Base-by-base conservation (phyloP, 495 filamentous ascomycete genomes). In the Lophium mytilinum region DNA sequence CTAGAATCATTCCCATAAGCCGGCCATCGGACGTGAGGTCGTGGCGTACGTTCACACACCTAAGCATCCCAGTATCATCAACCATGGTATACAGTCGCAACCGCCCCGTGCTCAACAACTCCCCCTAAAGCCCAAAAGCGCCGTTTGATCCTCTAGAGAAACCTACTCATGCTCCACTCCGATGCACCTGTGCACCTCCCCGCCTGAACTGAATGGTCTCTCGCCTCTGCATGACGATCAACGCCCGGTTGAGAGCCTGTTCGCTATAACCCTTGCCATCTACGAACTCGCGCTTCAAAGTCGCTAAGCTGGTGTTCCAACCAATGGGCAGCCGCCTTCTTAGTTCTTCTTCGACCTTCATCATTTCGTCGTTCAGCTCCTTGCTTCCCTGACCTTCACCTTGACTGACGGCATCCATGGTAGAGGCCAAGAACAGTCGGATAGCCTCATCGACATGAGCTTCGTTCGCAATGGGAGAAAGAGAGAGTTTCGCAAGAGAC, bases 381-480 rank as follows among this genome's bases (percentile, higher is more conserved):
- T 85, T 85, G 71, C 80, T 88, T 46, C 87, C 88, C 57, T 87
- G 81, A 50, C 82, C 84, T 53, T 85, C 83, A 30, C 92, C 93
- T 65, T 95, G 89, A 42, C 87, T 89, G 40, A 96, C 89, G 3
- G 93, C 93, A 71, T 99, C 92, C 93, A 99, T 99, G 49, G 93
- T 99, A 1, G 83, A 88, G 42, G 92, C 94, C 4, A 99, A 75
- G 84, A 99, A 99, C 33, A 99, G 81, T 0, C 94, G 86, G 66
- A 99, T 99, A 1, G 94, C 93, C 74, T 99, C 93, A 68, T 99
- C 90, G 49, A 99, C 93, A 71, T 99, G 93, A 50, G 81, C 77
- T 71, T 95, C 90, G 1, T 85, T 89, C 18, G 91, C 93, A 30
- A 96, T 77, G 24, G 90, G 84, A 0, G 84, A 87, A 21, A 99